These are phyloP conservation scores for Suhomyces anneliseae DNA, from an alignment of 1,139 yeast species.

Conservation along the genomic window DNA sequence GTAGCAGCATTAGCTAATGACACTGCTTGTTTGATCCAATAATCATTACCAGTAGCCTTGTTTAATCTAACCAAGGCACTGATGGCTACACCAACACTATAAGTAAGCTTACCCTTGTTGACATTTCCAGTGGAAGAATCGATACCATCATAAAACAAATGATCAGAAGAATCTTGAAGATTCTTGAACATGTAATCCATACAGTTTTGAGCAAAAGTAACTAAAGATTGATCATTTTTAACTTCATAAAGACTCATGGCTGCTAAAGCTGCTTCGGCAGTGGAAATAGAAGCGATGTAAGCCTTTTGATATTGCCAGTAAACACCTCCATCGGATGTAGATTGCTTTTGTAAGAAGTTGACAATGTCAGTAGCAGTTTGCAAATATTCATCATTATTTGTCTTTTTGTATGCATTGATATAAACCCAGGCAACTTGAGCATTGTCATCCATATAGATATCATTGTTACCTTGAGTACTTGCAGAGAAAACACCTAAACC, in stretches of 20 bases:
- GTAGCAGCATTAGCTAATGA: constrained; percentile 14
- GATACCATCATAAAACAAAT: constrained; percentile 35
- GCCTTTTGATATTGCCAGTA: constrained; percentile 27
- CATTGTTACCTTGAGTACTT: constrained; percentile 26
- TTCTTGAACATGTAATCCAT: constrained; percentile 27
- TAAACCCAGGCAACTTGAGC: constrained; percentile 37
- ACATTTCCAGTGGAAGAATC: constrained; percentile 16
- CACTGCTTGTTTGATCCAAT: constrained; percentile 14
- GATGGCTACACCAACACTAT: constrained; percentile 37
- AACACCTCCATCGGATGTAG: constrained; percentile 33
- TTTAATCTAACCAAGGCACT: constrained; percentile 30
- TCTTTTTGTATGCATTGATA: constrained; percentile 23
- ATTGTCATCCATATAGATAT: constrained; percentile 38
- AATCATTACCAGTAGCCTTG: constrained; percentile 13
- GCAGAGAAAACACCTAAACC: constrained; percentile 30
- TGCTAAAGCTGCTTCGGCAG: constrained; percentile 36
- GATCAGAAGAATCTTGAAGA: constrained; percentile 31
- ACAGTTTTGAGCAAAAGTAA: constrained; percentile 24
- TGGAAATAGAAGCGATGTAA: constrained; percentile 38
- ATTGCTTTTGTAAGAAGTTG: constrained; percentile 19
- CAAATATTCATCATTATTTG: constrained; percentile 20
- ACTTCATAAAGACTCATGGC: constrained; percentile 28
- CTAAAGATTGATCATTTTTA: constrained; percentile 16
- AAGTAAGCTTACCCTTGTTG: constrained; percentile 37
- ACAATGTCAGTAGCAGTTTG: constrained; percentile 15